Base-by-base conservation (phyloP, 805 yeast genomes). In the Diddensiella transvaalensis region DNA sequence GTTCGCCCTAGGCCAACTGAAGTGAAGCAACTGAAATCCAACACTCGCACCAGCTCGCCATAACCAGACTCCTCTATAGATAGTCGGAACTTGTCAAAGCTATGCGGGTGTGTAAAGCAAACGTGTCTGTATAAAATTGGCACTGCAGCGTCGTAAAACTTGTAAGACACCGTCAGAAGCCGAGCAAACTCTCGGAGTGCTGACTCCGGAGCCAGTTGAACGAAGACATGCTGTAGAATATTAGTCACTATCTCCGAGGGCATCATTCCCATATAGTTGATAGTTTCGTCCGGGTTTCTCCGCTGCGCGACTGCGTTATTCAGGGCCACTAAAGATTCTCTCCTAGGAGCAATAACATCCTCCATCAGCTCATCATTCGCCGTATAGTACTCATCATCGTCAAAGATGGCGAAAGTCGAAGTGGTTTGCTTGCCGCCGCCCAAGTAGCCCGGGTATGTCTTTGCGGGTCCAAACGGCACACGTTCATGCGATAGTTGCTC, bases 1-100 rank as follows among this genome's bases (percentile, higher is more conserved):
- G 96, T 85, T 54, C 96, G 73, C 2, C 96, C 96, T 42, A 89
- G 73, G 0, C 96, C 96, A 42, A 90, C 82, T 0, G 91, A 83
- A 1, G 96, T 88, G 65, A 89, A 84, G 57, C 86, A 91, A 60
- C 86, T 85, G 59, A 89, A 90, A 68, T 89, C 96, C 57, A 90
- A 76, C 45, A 83, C 80, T 57, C 82, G 80, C 18, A 87, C 91
- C 54, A 76, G 78, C 51, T 53, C 57, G 15, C 68, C 68, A 44
- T 62, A 63, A 13, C 65, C 65, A 73, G 77, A 15, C 84, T 83
- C 42, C 39, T 71, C 66, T 32, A 83, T 64, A 52, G 86, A 77
- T 49, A 67, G 72, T 39, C 87, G 71, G 57, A 89, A 83, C 57
- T 75, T 78, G 63, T 83, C 86, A 59, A 88, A 88, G 8, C 89